These are phyloP conservation scores for Diplodia sapinea DNA, from an alignment of 2,329 filamentous ascomycete species.

Conservation along the genomic window DNA sequence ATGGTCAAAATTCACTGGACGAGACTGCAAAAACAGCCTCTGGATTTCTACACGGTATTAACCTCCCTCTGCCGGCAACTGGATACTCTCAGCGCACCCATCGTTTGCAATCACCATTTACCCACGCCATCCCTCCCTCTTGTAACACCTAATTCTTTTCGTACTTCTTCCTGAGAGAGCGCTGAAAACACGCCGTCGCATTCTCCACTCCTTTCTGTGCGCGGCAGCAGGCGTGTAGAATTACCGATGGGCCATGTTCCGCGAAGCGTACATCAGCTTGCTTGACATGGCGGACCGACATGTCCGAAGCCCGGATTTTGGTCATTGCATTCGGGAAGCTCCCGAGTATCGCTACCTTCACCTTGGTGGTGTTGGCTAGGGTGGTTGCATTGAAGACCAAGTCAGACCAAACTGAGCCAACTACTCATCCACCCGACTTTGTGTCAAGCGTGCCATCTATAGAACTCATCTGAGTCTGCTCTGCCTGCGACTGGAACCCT, in stretches of 20 bases:
- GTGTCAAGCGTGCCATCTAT: slow-evolving; percentile 12
- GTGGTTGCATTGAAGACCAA: background rate
- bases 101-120: background rate
- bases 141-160: background rate
- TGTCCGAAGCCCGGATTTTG: background rate
- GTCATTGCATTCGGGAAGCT: background rate
- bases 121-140: background rate
- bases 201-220: too few relatives aligned
- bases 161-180: background rate
- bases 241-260: background rate
- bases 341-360: background rate
- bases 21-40: background rate
- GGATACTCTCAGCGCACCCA: background rate
- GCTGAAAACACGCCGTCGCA: background rate
- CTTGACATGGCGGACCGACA: background rate
- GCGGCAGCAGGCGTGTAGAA: background rate
- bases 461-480: slow-evolving; percentile 9
- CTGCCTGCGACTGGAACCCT: background rate
- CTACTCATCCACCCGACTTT: slow-evolving; percentile 9
- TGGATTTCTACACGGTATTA: background rate
- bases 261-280: background rate
- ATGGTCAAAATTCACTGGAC: background rate
- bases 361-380: background rate
- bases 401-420: background rate
- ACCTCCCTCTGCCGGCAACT: background rate